Evolutionary conservation across 768 basidiomycete species (phyloP).

Genomic region (Tremella yokohamensis): DNA sequence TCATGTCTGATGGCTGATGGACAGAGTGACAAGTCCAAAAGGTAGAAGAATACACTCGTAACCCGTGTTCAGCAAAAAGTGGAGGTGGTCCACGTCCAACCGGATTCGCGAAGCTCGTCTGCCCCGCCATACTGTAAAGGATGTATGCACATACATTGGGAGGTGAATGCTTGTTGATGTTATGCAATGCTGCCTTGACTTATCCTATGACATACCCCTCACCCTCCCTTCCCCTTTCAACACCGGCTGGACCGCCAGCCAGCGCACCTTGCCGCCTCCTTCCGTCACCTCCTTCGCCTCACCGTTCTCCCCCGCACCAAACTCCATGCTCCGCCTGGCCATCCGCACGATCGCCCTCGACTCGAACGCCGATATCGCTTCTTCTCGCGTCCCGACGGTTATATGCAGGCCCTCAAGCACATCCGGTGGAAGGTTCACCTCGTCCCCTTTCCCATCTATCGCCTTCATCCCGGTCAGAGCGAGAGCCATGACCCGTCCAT

Average conservation of each 20-base stretch:
- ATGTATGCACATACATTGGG: too few relatives aligned
- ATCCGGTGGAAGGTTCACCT: constrained; percentile 54
- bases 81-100: too few relatives aligned
- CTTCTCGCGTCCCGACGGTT: constrained; percentile 71
- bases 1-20: too few relatives aligned
- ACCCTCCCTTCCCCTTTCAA: constrained; percentile 40
- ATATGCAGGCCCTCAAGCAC: constrained; percentile 66
- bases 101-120: too few relatives aligned
- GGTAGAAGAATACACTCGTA: too few relatives aligned
- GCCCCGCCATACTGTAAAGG: too few relatives aligned
- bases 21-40: too few relatives aligned
- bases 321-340: constrained; percentile 13
- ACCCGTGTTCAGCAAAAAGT: too few relatives aligned
- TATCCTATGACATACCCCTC: constrained; percentile 42
- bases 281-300: constrained; percentile 28
- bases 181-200: neutral
- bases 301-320: constrained; percentile 27
- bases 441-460: constrained; percentile 34
- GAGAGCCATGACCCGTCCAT: constrained; percentile 74
- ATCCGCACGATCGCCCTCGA: constrained; percentile 54
- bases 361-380: constrained; percentile 63
- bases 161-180: too few relatives aligned
- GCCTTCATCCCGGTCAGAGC: constrained; percentile 62
- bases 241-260: constrained; percentile 23
- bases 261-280: constrained; percentile 28